Base-by-base conservation (phyloP, 1,139 yeast species). In the Kurtzmaniella quercitrusa region DNA sequence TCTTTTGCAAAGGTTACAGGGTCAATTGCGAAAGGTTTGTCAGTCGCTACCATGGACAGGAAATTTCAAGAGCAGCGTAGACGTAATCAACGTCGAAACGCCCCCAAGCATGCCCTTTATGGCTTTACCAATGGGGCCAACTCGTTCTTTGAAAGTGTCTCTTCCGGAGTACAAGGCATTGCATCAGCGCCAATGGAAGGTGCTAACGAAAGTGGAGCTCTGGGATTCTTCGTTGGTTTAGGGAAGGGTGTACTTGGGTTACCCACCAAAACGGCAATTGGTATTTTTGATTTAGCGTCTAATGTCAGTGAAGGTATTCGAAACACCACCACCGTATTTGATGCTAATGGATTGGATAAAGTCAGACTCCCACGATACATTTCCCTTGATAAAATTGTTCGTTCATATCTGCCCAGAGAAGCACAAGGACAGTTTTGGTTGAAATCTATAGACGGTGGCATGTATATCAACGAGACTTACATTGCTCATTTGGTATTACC, bases 221-320 rank as follows among this genome's bases (percentile, higher is more conserved):
- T 82, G 1, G 98, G 98, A 0, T 93, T 94, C 59, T 82, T 94
- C 66, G 88, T 81, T 59, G 98, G 99, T 0, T 62, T 94, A 9
- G 98, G 98, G 7, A 87, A 85, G 56, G 98, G 98, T n/a, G 60
- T 94, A 18, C 80, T 94, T 44, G 98, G 98, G 0, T 68, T 94
- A 34, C 98, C 98, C 0, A 90, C 98, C 0, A 94, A 94, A 65
- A 89, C 98, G 0, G 96, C 97, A 0, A 90, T 93, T 56, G 99
- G 99, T 7, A 63, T 93, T 29, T 85, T 94, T 56, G 99, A 94
- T 59, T 72, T 94, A 51, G 96, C 98, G 0, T 85, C 89, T 40
- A 91, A 89, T 63, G 83, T 93, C 25, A 84, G 96, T 66, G 98
- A 91, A 60, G 98, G 98, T 19, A 91, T 94, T 41, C 77, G 93